These are phyloP conservation scores for Ascochyta rabiei DNA, from an alignment of 2,329 filamentous ascomycete genomes.

Conservation along the genomic window DNA sequence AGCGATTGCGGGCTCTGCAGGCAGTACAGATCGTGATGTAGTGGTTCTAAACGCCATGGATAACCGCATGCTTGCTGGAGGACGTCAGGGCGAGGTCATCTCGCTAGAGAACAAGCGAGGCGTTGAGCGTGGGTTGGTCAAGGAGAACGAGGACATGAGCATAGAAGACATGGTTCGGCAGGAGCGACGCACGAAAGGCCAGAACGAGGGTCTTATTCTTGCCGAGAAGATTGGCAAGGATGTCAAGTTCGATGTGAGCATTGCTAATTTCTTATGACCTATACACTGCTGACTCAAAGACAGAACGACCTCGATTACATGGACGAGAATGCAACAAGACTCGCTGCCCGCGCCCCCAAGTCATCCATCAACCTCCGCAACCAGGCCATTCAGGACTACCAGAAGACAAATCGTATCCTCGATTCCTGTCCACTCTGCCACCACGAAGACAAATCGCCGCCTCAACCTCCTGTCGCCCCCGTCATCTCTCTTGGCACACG, in stretches of 20 bases:
- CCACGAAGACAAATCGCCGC: conserved; percentile 80
- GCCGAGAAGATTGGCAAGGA: conserved; percentile 96
- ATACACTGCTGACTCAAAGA: conserved; percentile 17
- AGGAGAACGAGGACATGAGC: conserved; percentile 93
- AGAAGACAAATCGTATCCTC: conserved; percentile 84
- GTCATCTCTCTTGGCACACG: conserved; percentile 85
- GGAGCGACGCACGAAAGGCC: conserved; percentile 81
- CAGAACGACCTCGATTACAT: conserved; percentile 91
- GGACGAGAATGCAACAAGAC: conserved; percentile 92
- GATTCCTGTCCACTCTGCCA: conserved; percentile 90
- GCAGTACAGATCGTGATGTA: conserved; percentile 65
- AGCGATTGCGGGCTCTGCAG: conserved; percentile 68
- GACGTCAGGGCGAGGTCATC: conserved; percentile 75
- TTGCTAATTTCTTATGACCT: not conserved
- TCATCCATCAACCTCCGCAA: conserved; percentile 88
- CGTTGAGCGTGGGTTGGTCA: conserved; percentile 80
- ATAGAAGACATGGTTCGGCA: conserved; percentile 97
- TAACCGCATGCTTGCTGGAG: conserved; percentile 85
- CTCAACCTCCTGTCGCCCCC: conserved; percentile 74
- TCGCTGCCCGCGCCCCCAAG: conserved; percentile 85
- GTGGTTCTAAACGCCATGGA: conserved; percentile 88
- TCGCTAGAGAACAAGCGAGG: conserved; percentile 80
- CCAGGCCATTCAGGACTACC: conserved; percentile 83
- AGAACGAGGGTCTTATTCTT: conserved; percentile 78
- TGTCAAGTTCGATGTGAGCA: conserved; percentile 73